These are phyloP conservation scores for Pouteria campechiana DNA, from an alignment of 179 eudicot species.

Conservation along the genomic window DNA sequence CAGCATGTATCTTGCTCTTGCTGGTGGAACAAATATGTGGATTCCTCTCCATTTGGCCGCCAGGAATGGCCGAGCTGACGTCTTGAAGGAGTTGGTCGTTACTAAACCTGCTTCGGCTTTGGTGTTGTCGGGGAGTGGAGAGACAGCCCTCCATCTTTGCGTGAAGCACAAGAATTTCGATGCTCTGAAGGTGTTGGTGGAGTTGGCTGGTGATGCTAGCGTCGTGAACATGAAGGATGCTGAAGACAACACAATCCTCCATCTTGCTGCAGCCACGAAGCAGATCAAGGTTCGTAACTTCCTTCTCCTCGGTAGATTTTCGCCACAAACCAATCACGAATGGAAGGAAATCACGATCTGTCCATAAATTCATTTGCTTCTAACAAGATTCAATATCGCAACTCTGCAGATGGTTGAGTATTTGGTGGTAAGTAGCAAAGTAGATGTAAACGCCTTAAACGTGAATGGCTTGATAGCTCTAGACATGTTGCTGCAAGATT, in stretches of 20 bases:
- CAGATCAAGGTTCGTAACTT: constrained; percentile 1
- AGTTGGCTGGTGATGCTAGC: neutral
- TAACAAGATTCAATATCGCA: too few relatives aligned
- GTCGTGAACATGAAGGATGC: constrained; percentile 1
- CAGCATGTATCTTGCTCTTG: neutral
- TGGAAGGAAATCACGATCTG: too few relatives aligned
- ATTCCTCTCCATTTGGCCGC: constrained; percentile 6
- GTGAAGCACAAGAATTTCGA: constrained; percentile 1
- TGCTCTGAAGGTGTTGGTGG: neutral
- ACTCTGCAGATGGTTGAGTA: neutral
- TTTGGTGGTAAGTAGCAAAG: neutral
- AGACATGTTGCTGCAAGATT: constrained; percentile 19
- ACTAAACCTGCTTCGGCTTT: neutral
- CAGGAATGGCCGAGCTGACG: neutral
- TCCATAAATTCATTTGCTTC: too few relatives aligned
- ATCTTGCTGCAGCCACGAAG: constrained; percentile 4
- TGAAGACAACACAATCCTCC: constrained; percentile 6
- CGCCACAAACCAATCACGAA: neutral
- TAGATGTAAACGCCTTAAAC: constrained; percentile 32
- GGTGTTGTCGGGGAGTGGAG: constrained; percentile 1
- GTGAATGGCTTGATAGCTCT: constrained; percentile 30
- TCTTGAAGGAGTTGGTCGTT: neutral
- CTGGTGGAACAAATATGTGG: constrained; percentile 2
- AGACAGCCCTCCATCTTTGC: constrained; percentile 6
- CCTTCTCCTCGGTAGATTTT: neutral